Base-by-base conservation (phyloP, 148 eudicot genomes). In the Drosera capensis region DNA sequence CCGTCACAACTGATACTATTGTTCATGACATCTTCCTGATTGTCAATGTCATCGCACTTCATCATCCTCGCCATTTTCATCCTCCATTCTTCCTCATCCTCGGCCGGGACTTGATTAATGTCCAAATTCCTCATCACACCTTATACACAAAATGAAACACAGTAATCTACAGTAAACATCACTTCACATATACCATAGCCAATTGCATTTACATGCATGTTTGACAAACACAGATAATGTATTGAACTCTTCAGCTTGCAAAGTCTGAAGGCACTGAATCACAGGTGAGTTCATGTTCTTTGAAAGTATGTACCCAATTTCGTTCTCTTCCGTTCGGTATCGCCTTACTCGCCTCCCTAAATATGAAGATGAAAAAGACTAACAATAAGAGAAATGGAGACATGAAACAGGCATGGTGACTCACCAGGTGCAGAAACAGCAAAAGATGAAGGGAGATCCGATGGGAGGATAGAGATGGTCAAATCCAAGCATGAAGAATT, bases 401-500 rank as follows among this genome's bases (percentile, higher is more conserved):
- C n/a, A 28, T 28, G 9, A 3, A 28, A 9, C 6, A 9, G 31
- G 9, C 4, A 28, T 4, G 9, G 4, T 34, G 11, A 2, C 38
- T 34, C n/a, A 34, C 38, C 38, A 34, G 38, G n/a, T 3, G 38
- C 11, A 28, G 31, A 6, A 28, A 28, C 31, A 28, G 31, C 5
- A 28, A 11, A 28, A 6, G 31, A 5, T 6, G 5, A 28, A 34
- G 38, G 38, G 38, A 34, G n/a, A 2, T 15, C 38, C n/a, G n/a
- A n/a, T n/a, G n/a, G n/a, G 14, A 15, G 9, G 9, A 34, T 15
- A 34, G 38, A 34, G 14, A 34, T 34, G 9, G 38, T 34, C 38
- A 34, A 34, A 15, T 34, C 38, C 38, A 34, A 34, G 38, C 9
- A 34, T 34, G 38, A 34, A 34, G 38, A 34, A n/a, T n/a, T n/a